Evolutionary conservation across 2,329 filamentous ascomycete species (phyloP), one percentile per base, ranked within the genome.

Genomic region (Penicillium crustosum): DNA sequence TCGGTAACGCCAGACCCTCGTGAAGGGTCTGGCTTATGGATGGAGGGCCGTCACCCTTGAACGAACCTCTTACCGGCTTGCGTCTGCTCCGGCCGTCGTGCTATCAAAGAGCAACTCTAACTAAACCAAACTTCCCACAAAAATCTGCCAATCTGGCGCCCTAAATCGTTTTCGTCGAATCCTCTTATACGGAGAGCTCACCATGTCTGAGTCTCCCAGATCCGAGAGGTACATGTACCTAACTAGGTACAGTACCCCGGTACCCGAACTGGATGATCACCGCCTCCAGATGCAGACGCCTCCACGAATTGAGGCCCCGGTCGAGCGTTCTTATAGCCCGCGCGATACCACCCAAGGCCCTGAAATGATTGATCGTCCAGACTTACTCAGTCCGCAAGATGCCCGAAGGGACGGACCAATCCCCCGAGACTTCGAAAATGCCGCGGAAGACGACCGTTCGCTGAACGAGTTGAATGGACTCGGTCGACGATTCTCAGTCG

Each of bases 391-490:
- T 53, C 70, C 81, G 55, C 78, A 80, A 57, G 77, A 81, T 63
- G 77, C 75, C 3, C 71, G 82, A 23, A 68, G 70, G 27, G 74
- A 77, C 15, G 73, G 74, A n/a, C 76, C 78, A n/a, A 79, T 77
- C 61, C 82, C 90, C 39, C 86, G 91, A 56, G 92, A 96, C 72
- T 96, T 96, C 65, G 93, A 97, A 73, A 86, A 94, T 66, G 92
- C 91, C 15, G 79, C 88, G 39, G 91, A 96, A 65, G 93, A 96
- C 53, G 88, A 90, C 42, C 68, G 66, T 39, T 76, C 74, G 23
- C 64, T 61, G 33, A 68, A 71, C 25, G 75, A 76, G 35, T 60
- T 71, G 41, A 73, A 75, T 53, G 60, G 65, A 17, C 56, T 75
- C 49, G 72, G 66, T 27, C 73, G 73, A 47, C 74, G 74, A 42